phyloP scores from a whole-genome alignment of 129 eudicot genomes.

The Tagetes erecta region DNA sequence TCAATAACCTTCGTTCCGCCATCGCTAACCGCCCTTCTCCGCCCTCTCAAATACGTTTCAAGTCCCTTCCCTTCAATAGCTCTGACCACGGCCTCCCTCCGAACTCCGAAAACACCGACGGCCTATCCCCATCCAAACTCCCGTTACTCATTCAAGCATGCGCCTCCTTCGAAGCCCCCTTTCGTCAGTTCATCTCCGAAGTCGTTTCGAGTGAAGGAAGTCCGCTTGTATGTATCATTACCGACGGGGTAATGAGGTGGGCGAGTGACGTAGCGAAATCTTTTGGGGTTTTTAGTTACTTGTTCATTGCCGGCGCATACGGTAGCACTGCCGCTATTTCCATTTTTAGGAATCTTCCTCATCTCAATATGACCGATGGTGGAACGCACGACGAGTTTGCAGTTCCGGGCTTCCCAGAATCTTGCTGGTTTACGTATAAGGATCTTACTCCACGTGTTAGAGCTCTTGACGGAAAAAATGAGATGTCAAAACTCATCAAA shows the following conservation, averaged over 20 bases:
- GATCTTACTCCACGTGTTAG: constrained; percentile 44
- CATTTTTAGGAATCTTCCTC: constrained; percentile 47
- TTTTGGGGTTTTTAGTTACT: constrained; percentile 31
- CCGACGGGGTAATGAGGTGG: constrained; percentile 71
- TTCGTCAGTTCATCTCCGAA: constrained; percentile 29
- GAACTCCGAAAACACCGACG: constrained; percentile 69
- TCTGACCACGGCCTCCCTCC: constrained; percentile 60
- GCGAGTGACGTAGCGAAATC: constrained; percentile 53
- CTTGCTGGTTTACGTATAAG: constrained; percentile 31
- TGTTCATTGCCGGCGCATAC: constrained; percentile 74
- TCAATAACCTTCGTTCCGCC: constrained; percentile 43
- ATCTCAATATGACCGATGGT: constrained; percentile 8
- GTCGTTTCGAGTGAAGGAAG: not conserved
- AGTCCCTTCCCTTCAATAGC: constrained; percentile 54
- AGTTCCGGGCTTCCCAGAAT: constrained; percentile 67
- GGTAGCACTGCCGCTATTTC: constrained; percentile 46
- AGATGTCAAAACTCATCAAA: constrained; percentile 63
- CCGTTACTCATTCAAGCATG: no score
- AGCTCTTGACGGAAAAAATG: constrained; percentile 55
- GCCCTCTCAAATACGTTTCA: constrained; percentile 30
- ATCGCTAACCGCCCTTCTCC: constrained; percentile 30
- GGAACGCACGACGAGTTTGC: no score
- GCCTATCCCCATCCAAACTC: constrained; percentile 26
- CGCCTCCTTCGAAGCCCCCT: not conserved
- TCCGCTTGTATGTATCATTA: constrained; percentile 62